Evolutionary conservation across 2,329 filamentous ascomycete species (phyloP).

Genomic region (Triangularia setosa): DNA sequence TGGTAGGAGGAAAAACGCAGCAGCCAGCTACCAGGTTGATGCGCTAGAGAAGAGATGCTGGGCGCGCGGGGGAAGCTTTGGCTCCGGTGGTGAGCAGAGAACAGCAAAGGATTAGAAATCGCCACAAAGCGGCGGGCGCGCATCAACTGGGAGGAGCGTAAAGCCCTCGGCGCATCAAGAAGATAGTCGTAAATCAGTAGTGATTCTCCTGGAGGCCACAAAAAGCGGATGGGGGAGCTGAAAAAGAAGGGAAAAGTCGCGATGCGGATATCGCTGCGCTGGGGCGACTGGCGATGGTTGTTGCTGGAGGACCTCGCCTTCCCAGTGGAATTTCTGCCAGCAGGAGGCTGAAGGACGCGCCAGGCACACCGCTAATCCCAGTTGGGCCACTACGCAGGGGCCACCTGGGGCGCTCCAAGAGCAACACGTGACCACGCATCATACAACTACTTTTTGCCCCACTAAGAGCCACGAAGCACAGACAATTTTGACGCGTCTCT

Average conservation of each 20-base stretch:
- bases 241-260: conserved; percentile 8
- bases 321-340: conserved; percentile 16
- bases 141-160: conserved; percentile 23
- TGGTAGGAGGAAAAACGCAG: background rate
- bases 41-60: background rate
- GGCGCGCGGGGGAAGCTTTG: background rate
- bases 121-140: conserved; percentile 22
- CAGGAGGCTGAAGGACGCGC: conserved; percentile 24
- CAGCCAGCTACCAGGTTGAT: background rate
- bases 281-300: conserved; percentile 7
- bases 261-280: conserved; percentile 5
- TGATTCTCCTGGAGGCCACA: background rate
- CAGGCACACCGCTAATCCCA: background rate
- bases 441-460: background rate
- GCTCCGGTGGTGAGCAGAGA: background rate
- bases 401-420: background rate
- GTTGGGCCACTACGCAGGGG: background rate
- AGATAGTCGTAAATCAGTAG: background rate
- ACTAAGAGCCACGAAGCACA: background rate
- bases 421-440: background rate
- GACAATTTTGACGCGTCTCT: background rate
- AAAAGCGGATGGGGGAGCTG: background rate
- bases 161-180: conserved; percentile 17
- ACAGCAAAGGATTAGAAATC: conserved; percentile 22
- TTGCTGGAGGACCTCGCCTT: background rate